Evolutionary conservation across 148 eudicot species (phyloP), one percentile per base, ranked within the genome.

Genomic region (Nepenthes gracilis): DNA sequence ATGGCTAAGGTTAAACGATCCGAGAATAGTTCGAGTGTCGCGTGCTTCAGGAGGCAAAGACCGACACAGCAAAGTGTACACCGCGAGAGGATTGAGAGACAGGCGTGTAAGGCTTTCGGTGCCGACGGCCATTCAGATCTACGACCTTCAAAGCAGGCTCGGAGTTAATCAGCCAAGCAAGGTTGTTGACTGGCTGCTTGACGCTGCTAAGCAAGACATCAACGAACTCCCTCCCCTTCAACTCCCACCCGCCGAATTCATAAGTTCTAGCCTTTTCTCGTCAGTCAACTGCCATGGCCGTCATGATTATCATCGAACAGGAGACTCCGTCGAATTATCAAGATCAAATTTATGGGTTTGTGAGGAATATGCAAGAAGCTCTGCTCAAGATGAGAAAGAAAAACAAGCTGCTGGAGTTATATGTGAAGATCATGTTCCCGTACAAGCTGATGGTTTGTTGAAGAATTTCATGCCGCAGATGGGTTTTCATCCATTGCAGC

Each of bases 101-200:
- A 74, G 97, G 2, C 67, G 97, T 1, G 90, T 92, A 3, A 55
- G 97, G 36, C 70, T 92, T 6, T 92, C 97, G 4, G 97, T 92
- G 2, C 59, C 64, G 2, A 92, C 97, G 0, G 97, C 97, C 1
- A 88, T 92, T 2, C 96, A 92, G 58, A 81, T 92, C n/a, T 92
- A 92, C 36, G 97, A 92, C 69, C 69, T 92, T 6, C 97, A 92
- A 37, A 96, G 88, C 35, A 66, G 96, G 57, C 51, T 92, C 3
- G 94, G 96, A 12, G 75, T 67, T 33, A 96, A 88, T 66, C 97
- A 88, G 67, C 97, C 97, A 0, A 92, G 97, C 54, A 92, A 92
- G 65, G 97, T 92, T 5, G 97, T 92, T 2, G 97, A 92, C 62
- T 92, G 97, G 97, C 71, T 92, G n/a, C 81, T 92, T 2, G 81